A percentile compares a stretch with the other conserved stretches of the same genome.
Evolutionary conservation across 805 yeast genomes (phyloP).

Genomic region (Metschnikowia baotianmanensis): DNA sequence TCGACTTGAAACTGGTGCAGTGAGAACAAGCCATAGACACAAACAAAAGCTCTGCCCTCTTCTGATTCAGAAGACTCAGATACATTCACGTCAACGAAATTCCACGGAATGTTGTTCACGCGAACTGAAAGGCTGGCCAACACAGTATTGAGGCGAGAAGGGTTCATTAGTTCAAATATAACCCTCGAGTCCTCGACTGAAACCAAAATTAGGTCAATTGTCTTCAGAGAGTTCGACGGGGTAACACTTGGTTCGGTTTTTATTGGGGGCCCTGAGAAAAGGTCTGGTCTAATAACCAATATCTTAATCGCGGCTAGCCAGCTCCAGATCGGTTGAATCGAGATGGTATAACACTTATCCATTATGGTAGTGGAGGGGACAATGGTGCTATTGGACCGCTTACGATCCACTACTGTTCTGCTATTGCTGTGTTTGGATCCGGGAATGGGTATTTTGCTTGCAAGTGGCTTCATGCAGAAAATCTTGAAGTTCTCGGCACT

Average conservation of each 20-base stretch:
- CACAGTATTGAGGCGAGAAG: constrained; percentile 8
- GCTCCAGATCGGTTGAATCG: constrained; percentile 43
- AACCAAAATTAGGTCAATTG: constrained; percentile 20
- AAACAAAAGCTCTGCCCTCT: constrained; percentile 16
- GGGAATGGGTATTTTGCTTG: constrained; percentile 16
- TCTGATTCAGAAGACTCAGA: constrained; percentile 13
- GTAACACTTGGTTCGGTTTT: neutral
- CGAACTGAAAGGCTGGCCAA: constrained; percentile 18
- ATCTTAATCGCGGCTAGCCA: constrained; percentile 40
- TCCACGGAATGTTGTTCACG: constrained; percentile 37
- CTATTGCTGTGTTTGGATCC: constrained; percentile 18
- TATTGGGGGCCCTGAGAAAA: constrained; percentile 29
- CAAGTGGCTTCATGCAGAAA: constrained; percentile 26
- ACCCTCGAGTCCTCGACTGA: constrained; percentile 31
- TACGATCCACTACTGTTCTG: constrained; percentile 19
- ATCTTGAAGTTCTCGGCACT: constrained; percentile 28
- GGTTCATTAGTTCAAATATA: constrained; percentile 26
- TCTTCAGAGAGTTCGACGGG: neutral
- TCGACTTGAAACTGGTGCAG: constrained; percentile 37
- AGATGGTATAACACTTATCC: constrained; percentile 20
- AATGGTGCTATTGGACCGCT: constrained; percentile 14
- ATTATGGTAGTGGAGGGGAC: constrained; percentile 21
- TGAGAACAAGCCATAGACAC: constrained; percentile 37
- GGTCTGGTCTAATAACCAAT: constrained; percentile 25
- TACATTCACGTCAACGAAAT: constrained; percentile 21